Evolutionary conservation across 116 monocot genomes (phyloP).

Genomic region (Papilionanthe hybrid): DNA sequence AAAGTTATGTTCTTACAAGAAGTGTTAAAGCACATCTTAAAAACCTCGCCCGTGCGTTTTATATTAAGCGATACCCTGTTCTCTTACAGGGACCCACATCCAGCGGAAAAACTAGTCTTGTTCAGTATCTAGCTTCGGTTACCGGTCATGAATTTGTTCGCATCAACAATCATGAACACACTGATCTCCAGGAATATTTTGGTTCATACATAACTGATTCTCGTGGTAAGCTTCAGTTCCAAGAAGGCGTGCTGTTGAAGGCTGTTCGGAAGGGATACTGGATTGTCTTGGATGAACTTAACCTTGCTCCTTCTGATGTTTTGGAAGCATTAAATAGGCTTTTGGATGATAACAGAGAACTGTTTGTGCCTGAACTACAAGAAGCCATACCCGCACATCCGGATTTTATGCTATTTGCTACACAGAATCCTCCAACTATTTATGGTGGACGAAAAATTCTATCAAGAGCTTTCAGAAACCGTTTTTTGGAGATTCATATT

Average conservation of each 20-base stretch:
- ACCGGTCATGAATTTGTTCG: constrained; percentile 93
- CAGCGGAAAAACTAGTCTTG: constrained; percentile 96
- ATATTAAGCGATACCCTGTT: constrained; percentile 86
- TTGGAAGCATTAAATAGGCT: constrained; percentile 89
- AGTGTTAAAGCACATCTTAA: constrained; percentile 75
- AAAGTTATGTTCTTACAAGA: constrained; percentile 64
- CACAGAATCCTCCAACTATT: constrained; percentile 85
- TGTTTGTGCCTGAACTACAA: constrained; percentile 92
- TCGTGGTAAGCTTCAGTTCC: constrained; percentile 75
- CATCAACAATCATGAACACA: constrained; percentile 99
- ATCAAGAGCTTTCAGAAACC: constrained; percentile 94
- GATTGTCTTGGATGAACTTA: constrained; percentile 97
- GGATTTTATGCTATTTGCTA: constrained; percentile 96
- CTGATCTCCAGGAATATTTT: constrained; percentile 97
- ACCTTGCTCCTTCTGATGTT: constrained; percentile 97
- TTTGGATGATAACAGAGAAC: constrained; percentile 90
- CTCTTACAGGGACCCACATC: constrained; percentile 98
- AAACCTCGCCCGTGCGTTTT: constrained; percentile 85
- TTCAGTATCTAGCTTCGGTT: constrained; percentile 72
- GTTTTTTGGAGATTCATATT: constrained; percentile 92
- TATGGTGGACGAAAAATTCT: constrained; percentile 97
- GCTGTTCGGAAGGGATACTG: constrained; percentile 92
- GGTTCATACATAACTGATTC: constrained; percentile 80
- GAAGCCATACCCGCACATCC: constrained; percentile 79
- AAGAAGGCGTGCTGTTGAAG: constrained; percentile 87